A percentile compares a stretch with the other conserved stretches of the same genome.
Conservation (phyloP, 495 filamentous ascomycete species). For the Penicillium coprophilum region DNA sequence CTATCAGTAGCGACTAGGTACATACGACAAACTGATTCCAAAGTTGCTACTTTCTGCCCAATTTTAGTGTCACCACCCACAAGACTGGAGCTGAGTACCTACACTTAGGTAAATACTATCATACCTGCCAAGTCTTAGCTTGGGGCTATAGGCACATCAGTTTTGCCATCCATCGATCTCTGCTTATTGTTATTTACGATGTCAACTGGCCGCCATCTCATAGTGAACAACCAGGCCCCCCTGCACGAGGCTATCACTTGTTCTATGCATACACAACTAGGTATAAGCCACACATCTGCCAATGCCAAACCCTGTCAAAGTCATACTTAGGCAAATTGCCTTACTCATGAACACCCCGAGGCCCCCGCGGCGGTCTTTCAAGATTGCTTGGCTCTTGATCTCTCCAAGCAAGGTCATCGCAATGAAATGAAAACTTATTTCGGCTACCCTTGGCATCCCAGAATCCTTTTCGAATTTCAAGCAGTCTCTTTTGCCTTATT, state of each 20-base stretch:
- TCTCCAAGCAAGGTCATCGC: neutral
- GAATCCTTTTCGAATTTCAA: neutral
- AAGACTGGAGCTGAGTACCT: no score
- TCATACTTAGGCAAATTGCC: neutral
- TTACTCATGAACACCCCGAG: slow-evolving; percentile 2
- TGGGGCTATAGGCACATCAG: neutral
- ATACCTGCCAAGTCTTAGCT: neutral
- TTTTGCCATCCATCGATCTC: slow-evolving; percentile 13
- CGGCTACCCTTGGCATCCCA: neutral
- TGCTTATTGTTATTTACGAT: neutral
- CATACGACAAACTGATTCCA: no score
- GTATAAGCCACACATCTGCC: neutral
- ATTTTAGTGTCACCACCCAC: no score
- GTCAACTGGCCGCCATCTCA: neutral
- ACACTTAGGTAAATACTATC: no score
- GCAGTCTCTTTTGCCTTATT: neutral
- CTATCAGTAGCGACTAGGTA: no score
- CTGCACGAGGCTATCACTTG: neutral
- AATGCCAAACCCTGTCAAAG: neutral
- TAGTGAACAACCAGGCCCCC: neutral
- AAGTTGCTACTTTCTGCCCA: no score
- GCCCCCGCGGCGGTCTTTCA: neutral
- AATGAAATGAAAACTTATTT: neutral
- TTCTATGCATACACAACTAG: neutral
- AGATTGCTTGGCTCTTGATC: neutral